These are phyloP conservation scores for Termitomyces sp. DNA, from an alignment of 768 basidiomycete genomes.

Conservation along the genomic window DNA sequence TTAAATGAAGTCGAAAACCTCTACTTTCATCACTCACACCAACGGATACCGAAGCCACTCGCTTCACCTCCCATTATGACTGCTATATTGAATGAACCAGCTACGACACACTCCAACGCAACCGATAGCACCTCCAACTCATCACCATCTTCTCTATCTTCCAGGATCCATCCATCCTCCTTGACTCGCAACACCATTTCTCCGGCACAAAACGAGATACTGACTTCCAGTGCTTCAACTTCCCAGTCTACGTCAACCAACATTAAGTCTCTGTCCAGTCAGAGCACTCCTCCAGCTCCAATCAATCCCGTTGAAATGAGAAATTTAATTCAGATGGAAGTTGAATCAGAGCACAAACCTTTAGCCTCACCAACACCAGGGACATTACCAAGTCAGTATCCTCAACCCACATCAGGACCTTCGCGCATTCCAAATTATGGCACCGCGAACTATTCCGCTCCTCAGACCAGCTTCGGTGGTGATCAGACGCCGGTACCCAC, in stretches of 20 bases:
- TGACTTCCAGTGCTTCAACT: background rate
- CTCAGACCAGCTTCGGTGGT: background rate
- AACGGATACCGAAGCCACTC: conserved; percentile 26
- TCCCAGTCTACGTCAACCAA: background rate
- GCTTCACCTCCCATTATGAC: conserved; percentile 21
- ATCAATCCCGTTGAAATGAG: conserved; percentile 1
- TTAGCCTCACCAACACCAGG: background rate
- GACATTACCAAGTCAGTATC: background rate
- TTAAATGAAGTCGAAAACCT: conserved; percentile 80
- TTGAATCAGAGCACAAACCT: conserved; percentile 11
- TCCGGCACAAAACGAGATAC: background rate
- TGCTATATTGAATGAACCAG: conserved; percentile 14
- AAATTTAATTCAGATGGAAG: conserved; percentile 12
- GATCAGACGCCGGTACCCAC: background rate
- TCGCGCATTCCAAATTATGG: background rate
- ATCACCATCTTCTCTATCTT: conserved; percentile 25
- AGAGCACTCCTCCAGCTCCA: background rate
- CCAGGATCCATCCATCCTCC: conserved; percentile 15
- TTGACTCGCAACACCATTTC: conserved; percentile 9
- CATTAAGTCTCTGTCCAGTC: background rate
- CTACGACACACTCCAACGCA: conserved; percentile 15
- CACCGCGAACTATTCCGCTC: background rate
- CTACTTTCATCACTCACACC: conserved; percentile 71
- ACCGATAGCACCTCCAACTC: conserved; percentile 3
- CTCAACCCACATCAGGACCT: conserved; percentile 4